These are phyloP conservation scores for Ceratocystis diversiconidia DNA, from an alignment of 2,329 filamentous ascomycete species.

Conservation along the genomic window DNA sequence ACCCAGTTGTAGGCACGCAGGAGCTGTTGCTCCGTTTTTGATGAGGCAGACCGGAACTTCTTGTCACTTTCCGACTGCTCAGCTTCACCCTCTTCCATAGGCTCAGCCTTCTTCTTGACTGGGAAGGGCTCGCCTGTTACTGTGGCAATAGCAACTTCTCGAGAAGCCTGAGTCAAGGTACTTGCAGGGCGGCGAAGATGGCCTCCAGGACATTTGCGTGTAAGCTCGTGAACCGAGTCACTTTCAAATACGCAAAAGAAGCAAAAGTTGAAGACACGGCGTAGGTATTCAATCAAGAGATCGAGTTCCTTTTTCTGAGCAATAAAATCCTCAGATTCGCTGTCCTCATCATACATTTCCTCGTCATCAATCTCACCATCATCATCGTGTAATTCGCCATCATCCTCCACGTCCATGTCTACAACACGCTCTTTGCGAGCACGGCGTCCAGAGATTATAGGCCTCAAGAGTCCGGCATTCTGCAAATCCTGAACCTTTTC, in stretches of 20 bases:
- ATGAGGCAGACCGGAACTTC: constrained; percentile 53
- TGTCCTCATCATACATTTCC: constrained; percentile 63
- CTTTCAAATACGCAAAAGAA: constrained; percentile 99
- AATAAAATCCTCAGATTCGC: constrained; percentile 78
- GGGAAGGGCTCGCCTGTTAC: constrained; percentile 74
- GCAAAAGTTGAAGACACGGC: constrained; percentile 95
- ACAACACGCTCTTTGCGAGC: constrained; percentile 39
- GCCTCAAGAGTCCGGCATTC: constrained; percentile 61
- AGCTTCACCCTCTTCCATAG: constrained; percentile 46
- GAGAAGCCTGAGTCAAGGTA: constrained; percentile 69
- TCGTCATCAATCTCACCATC: constrained; percentile 67
- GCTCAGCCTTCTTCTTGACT: constrained; percentile 56
- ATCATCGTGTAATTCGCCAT: constrained; percentile 52
- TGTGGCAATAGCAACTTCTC: constrained; percentile 73
- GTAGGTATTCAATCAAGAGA: constrained; percentile 87
- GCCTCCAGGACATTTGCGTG: constrained; percentile 91
- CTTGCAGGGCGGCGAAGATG: constrained; percentile 83
- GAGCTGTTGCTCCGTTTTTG: constrained; percentile 79
- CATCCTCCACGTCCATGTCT: constrained; percentile 34
- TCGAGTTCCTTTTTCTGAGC: constrained; percentile 95
- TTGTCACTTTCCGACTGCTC: constrained; percentile 43
- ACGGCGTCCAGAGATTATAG: constrained; percentile 45
- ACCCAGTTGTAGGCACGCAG: constrained; percentile 98
- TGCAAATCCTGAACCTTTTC: constrained; percentile 72
- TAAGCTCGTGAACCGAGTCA: constrained; percentile 90